A percentile compares a stretch with the other conserved stretches of the same genome.
phyloP scores from a whole-genome alignment of 23 red algal genomes.

The Agarophyton chilense region DNA sequence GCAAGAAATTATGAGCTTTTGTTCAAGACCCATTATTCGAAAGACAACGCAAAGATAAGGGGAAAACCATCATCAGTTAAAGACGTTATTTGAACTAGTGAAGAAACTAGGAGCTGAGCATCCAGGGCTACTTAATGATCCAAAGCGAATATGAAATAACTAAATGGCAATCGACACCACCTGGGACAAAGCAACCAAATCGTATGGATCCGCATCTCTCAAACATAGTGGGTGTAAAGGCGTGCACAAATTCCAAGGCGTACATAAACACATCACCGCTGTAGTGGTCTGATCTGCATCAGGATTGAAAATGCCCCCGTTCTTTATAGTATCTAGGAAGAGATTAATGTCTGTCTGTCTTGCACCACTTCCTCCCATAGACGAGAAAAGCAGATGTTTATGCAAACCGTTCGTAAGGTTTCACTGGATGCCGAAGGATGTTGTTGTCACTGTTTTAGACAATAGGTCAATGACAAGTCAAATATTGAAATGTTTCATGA shows the following conservation, averaged over 20 bases:
- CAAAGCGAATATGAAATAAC: neutral
- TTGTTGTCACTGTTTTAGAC: neutral
- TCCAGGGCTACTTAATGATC: neutral
- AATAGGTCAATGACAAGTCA: neutral
- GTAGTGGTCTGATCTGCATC: slow-evolving; percentile 1
- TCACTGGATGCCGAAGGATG: neutral
- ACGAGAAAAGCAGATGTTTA: neutral
- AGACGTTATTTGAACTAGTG: neutral
- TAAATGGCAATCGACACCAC: too few species aligned
- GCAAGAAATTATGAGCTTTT: too few species aligned
- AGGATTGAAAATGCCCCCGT: neutral
- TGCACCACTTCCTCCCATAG: neutral
- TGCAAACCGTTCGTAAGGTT: neutral
- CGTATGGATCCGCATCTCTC: neutral
- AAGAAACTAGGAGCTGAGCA: neutral
- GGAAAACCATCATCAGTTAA: too few species aligned
- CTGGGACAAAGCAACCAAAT: too few species aligned
- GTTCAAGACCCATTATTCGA: too few species aligned
- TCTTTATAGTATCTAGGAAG: neutral
- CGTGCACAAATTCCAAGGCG: neutral
- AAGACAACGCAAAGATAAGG: too few species aligned
- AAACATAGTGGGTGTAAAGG: neutral
- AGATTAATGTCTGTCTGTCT: neutral
- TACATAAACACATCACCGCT: neutral
- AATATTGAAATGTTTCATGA: neutral